These are phyloP conservation scores for Pseudocohnilembus persalinus DNA, from an alignment of 169 alveolate species.

Conservation along the genomic window DNA sequence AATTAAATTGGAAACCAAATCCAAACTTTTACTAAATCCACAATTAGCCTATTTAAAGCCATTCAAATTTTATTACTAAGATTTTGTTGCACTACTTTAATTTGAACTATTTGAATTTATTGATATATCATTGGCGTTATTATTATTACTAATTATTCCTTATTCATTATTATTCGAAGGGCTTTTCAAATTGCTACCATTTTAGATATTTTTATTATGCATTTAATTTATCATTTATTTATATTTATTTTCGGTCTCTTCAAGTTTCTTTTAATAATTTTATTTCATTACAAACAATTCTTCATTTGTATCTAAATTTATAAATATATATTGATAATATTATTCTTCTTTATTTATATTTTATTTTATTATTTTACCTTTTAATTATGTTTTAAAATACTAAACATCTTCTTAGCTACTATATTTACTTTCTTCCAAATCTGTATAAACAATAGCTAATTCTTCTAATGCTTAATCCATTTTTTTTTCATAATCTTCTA, in stretches of 20 bases:
- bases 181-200: too few species aligned
- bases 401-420: background rate
- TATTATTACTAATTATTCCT: background rate
- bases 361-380: background rate
- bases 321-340: too few species aligned
- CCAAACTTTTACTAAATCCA: background rate
- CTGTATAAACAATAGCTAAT: background rate
- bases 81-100: background rate
- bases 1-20: background rate
- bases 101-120: background rate
- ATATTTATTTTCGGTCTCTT: background rate
- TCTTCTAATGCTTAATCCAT: background rate
- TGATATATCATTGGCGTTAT: background rate
- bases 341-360: too few species aligned
- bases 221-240: background rate
- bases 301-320: background rate
- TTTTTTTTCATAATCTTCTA: background rate
- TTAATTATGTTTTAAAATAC: too few species aligned
- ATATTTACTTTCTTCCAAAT: background rate
- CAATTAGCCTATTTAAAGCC: background rate
- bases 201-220: too few species aligned
- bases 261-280: background rate
- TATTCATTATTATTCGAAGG: background rate
- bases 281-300: background rate
- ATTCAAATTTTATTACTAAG: too few species aligned